Evolutionary conservation across 2,329 filamentous ascomycete species (phyloP), one percentile per base, ranked within the genome.

Genomic region (Chaetomium sp.): DNA sequence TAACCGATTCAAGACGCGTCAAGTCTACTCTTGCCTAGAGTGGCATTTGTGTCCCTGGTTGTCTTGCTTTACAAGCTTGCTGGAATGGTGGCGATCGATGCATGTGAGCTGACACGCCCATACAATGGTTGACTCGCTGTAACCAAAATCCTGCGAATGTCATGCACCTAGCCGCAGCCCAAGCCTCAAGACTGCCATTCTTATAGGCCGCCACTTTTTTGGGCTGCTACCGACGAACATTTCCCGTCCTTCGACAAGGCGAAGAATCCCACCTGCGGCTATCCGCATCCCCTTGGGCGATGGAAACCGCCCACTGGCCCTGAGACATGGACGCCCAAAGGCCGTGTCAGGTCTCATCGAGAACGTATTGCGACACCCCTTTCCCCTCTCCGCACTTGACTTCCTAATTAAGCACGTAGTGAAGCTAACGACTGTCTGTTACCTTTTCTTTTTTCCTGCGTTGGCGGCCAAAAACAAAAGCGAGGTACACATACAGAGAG

Each of bases 161-260:
- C 21, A 60, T 68, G 64, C 62, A 65, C 33, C 50, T 56, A 60
- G 35, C 67, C 61, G 63, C 55, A 13, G 42, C 21, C 50, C 60
- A 38, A 62, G 51, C 49, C 57, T 49, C 53, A 21, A 33, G 31
- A 8, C 27, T 13, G 50, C 27, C 33, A 16, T 31, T 25, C 49
- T 64, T 35, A 63, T 67, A 67, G 63, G 65, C 9, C 59, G 61
- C 59, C 63, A 63, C 45, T 31, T 10, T 50, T 47, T 61, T 60
- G 38, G 64, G 64, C 42, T 60, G 9, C 61, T 50, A 56, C 60
- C 58, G 62, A 56, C 55, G 56, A 68, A 68, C 58, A 38, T n/a
- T 38, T 63, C 51, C 61, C 57, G 56, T 25, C 56, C 56, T 66
- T 68, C 61, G 45, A 65, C 57, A 47, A 56, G 59, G 45, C 35